Evolutionary conservation across 768 basidiomycete genomes (phyloP).

Genomic region (Cystobasidium tubakii): DNA sequence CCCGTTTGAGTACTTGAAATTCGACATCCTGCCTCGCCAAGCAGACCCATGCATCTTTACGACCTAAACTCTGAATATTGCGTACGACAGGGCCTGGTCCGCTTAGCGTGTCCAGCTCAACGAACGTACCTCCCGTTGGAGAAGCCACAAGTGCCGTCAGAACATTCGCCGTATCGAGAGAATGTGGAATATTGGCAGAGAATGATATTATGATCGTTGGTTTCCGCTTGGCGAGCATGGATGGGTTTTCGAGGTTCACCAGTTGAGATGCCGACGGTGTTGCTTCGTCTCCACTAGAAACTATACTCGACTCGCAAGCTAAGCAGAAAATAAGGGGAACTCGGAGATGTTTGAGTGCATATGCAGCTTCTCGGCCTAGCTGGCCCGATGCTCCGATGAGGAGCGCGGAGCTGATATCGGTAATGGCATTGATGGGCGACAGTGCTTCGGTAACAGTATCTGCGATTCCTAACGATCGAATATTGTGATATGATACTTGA

Average conservation of each 20-base stretch:
- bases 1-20: constrained; percentile 2
- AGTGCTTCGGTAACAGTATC: constrained; percentile 42
- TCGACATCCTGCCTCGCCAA: constrained; percentile 8
- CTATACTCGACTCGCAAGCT: neutral
- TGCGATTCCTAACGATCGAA: constrained; percentile 40
- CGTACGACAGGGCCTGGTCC: neutral
- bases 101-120: constrained; percentile 9
- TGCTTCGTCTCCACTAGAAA: neutral
- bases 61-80: neutral
- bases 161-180: neutral
- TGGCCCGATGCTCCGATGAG: constrained; percentile 19
- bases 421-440: constrained; percentile 43
- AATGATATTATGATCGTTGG: constrained; percentile 22
- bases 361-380: constrained; percentile 9
- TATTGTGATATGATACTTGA: constrained; percentile 33
- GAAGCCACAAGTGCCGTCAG: neutral
- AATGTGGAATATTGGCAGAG: neutral
- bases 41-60: constrained; percentile 8
- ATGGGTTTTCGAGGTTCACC: neutral
- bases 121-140: constrained; percentile 24
- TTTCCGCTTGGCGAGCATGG: neutral
- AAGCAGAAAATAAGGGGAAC: constrained; percentile 9
- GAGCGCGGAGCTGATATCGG: constrained; percentile 5
- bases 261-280: neutral
- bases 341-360: neutral